A percentile compares a stretch with the other conserved stretches of the same genome.
These are phyloP conservation scores for Pleurostoma richardsiae DNA, from an alignment of 2,329 filamentous ascomycete genomes.

Conservation along the genomic window DNA sequence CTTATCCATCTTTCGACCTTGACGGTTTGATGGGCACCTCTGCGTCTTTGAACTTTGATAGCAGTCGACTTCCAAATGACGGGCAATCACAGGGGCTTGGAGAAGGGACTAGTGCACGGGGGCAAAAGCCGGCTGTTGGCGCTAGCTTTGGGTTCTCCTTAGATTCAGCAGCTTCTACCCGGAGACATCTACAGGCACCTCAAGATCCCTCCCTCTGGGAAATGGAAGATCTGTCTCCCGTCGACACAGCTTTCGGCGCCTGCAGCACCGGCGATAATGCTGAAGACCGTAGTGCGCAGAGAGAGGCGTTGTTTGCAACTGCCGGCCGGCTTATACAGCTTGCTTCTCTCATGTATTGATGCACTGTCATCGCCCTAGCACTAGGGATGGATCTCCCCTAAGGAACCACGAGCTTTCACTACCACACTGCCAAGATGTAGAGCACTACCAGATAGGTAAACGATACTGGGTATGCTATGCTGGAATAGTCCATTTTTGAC, in stretches of 20 bases:
- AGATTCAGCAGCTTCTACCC: not conserved
- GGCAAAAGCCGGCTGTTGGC: not conserved
- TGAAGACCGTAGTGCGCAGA: not conserved
- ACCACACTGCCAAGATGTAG: not conserved
- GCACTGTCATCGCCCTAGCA: not conserved
- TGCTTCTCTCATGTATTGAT: not conserved
- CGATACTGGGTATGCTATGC: not conserved
- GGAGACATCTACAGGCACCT: not conserved
- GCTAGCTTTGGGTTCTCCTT: not conserved
- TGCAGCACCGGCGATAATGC: not conserved
- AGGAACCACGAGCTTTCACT: not conserved
- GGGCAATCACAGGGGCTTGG: too few species aligned
- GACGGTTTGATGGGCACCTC: too few species aligned
- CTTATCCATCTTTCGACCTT: not conserved
- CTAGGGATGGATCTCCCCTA: not conserved
- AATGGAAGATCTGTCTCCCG: not conserved
- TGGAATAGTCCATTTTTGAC: not conserved
- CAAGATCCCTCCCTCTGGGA: not conserved
- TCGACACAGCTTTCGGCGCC: not conserved
- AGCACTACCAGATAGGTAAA: not conserved
- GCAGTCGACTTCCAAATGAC: too few species aligned
- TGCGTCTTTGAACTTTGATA: too few species aligned
- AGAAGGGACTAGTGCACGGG: too few species aligned
- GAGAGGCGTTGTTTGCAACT: not conserved
- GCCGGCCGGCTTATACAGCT: not conserved